Evolutionary conservation across 139 green algal genomes (phyloP).

Genomic region (Ettlia oleoabundans): DNA sequence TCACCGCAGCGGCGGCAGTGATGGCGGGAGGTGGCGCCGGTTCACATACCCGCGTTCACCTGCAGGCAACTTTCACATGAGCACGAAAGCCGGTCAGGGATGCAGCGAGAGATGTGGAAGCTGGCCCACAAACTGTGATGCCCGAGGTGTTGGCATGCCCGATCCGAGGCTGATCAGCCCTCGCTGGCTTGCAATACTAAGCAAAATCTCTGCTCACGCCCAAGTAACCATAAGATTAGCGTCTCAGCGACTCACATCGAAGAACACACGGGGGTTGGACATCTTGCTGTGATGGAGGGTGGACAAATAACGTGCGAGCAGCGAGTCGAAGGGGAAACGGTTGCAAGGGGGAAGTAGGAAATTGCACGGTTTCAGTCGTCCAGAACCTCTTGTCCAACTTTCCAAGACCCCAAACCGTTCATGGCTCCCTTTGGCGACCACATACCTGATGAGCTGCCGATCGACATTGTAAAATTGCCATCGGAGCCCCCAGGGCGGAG

Average conservation of each 20-base stretch:
- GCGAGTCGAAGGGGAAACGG: background rate
- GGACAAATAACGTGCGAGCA: background rate
- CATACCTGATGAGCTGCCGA: too few species aligned
- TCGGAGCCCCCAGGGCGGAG: too few species aligned
- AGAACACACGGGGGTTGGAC: too few species aligned
- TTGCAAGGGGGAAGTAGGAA: background rate
- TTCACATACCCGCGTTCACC: conserved; percentile 16
- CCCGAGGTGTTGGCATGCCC: too few species aligned
- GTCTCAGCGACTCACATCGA: conserved; percentile 30
- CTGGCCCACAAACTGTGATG: background rate
- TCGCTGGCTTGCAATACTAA: too few species aligned
- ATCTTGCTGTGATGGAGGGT: background rate
- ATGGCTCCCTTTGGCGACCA: too few species aligned
- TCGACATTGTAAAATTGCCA: too few species aligned
- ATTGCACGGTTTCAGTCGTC: background rate
- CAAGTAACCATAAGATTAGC: too few species aligned
- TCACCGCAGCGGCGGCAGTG: background rate
- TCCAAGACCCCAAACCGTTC: too few species aligned
- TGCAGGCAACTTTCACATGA: background rate
- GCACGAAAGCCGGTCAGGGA: background rate
- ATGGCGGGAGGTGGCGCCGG: background rate
- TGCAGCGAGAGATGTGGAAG: background rate
- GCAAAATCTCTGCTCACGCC: too few species aligned
- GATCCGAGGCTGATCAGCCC: background rate
- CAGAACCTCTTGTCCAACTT: background rate